phyloP scores from a whole-genome alignment of 768 basidiomycete genomes.

The Auricularia heimuer region DNA sequence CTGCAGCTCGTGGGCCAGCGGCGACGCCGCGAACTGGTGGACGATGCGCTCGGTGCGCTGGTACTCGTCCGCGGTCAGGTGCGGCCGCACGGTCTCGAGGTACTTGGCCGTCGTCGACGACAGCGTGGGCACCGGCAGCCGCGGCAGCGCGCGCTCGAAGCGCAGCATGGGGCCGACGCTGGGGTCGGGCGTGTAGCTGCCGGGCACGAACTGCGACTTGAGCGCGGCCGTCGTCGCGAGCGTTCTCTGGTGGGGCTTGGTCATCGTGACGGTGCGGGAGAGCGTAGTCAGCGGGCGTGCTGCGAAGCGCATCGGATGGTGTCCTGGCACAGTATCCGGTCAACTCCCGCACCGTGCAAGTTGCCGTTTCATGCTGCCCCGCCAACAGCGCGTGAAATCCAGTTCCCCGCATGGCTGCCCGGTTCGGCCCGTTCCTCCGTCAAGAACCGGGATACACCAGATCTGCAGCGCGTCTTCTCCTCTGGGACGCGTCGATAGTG shows the following conservation, averaged over 20 bases:
- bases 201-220: neutral
- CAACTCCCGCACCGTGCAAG: too few species aligned
- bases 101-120: conserved; percentile 80
- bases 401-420: too few species aligned
- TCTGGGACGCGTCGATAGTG: too few species aligned
- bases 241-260: neutral
- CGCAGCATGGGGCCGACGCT: conserved; percentile 60
- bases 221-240: neutral
- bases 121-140: conserved; percentile 77
- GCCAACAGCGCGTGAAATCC: too few species aligned
- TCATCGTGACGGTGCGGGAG: too few species aligned
- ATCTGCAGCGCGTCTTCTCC: too few species aligned
- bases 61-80: conserved; percentile 56
- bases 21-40: conserved; percentile 57
- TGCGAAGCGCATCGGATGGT: too few species aligned
- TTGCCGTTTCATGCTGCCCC: too few species aligned
- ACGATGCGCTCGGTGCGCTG: conserved; percentile 48
- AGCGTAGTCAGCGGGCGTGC: too few species aligned
- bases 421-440: too few species aligned
- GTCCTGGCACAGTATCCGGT: too few species aligned
- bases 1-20: conserved; percentile 66
- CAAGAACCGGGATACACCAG: too few species aligned
- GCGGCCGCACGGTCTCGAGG: conserved; percentile 74
- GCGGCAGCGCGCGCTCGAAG: conserved; percentile 62
- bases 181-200: conserved; percentile 41